Base-by-base conservation (phyloP, 2,329 filamentous ascomycete genomes). In the Penicillium sp. region DNA sequence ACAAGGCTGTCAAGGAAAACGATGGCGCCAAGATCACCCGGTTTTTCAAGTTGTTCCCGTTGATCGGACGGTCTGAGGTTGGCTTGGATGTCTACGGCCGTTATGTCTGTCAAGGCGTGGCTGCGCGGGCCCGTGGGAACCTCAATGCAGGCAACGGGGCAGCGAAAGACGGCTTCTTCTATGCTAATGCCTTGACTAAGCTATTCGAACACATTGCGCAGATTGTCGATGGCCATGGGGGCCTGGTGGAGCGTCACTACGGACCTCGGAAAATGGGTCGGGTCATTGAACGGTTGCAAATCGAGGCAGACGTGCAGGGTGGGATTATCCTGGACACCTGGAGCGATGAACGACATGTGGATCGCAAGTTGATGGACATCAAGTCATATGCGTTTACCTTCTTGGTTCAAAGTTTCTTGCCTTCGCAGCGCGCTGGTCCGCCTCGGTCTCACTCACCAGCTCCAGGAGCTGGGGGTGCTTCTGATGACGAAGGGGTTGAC, bases 321-420 rank as follows among this genome's bases (percentile, higher is more conserved):
- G 92, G 92, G 48, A 95, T 96, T 51, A 82, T 98, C 41, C 71
- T 98, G 35, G 92, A 98, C 60, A 92, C 89, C 0, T 98, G 92
- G 88, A 82, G 81, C 38, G 92, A 98, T 48, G 90, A 96, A 58
- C 77, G 88, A 42, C 77, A 73, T 42, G 79, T 98, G 32, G 85
- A 90, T 57, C 79, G 90, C 53, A 86, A 84, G 57, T 71, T 98
- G 44, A 96, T 85, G 2, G 92, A 98, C 56, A 86, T 95, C 63
- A 96, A 93, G 68, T 95, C 89, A 38, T 98, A 98, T 59, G 89
- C 92, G 0, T 98, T 95, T 62, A 95, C 89, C 0, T 98, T 98
- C 59, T 70, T 98, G 30, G 89, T 96, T 0, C 89, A 95, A 65
- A 95, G 89, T 67, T 95, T 95, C 60, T 62, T 95, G 31, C 80